Evolutionary conservation across 2,329 filamentous ascomycete genomes (phyloP).

Genomic region (Uncinocarpus reesii): DNA sequence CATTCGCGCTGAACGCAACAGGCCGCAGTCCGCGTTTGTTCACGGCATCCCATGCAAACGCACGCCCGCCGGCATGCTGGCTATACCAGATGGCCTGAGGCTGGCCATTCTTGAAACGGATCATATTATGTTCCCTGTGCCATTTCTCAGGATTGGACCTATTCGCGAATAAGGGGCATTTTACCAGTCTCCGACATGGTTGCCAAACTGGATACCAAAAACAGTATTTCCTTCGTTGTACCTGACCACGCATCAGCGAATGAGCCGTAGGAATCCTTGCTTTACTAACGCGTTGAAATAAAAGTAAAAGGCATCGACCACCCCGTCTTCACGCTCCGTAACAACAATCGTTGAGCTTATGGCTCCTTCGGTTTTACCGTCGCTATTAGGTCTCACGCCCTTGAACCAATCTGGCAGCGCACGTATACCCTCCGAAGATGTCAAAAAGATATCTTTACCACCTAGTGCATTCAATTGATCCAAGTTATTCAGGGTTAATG

Average conservation of each 20-base stretch:
- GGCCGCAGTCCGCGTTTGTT: conserved; percentile 47
- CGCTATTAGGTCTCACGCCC: conserved; percentile 45
- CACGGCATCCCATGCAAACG: conserved; percentile 48
- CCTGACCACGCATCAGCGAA: conserved; percentile 18
- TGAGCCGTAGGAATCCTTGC: conserved; percentile 36
- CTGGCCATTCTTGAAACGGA: conserved; percentile 49
- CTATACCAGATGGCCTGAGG: conserved; percentile 53
- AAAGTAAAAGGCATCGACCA: conserved; percentile 53
- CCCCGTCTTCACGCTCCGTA: conserved; percentile 45
- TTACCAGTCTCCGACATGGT: conserved; percentile 56
- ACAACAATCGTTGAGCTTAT: conserved; percentile 47
- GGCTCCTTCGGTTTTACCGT: conserved; percentile 43
- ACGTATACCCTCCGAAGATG: conserved; percentile 41
- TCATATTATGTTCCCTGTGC: conserved; percentile 54
- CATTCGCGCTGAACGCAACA: conserved; percentile 49
- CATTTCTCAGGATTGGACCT: neutral
- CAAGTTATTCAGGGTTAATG: conserved; percentile 42
- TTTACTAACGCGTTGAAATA: conserved; percentile 51
- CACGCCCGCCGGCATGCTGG: conserved; percentile 53
- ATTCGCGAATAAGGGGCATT: conserved; percentile 10
- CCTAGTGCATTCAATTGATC: conserved; percentile 38
- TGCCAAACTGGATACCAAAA: conserved; percentile 41
- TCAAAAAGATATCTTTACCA: conserved; percentile 41
- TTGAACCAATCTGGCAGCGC: conserved; percentile 40
- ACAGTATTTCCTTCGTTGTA: conserved; percentile 47